These are phyloP conservation scores for Rutstroemia sp. DNA, from an alignment of 2,329 filamentous ascomycete genomes.

Conservation along the genomic window DNA sequence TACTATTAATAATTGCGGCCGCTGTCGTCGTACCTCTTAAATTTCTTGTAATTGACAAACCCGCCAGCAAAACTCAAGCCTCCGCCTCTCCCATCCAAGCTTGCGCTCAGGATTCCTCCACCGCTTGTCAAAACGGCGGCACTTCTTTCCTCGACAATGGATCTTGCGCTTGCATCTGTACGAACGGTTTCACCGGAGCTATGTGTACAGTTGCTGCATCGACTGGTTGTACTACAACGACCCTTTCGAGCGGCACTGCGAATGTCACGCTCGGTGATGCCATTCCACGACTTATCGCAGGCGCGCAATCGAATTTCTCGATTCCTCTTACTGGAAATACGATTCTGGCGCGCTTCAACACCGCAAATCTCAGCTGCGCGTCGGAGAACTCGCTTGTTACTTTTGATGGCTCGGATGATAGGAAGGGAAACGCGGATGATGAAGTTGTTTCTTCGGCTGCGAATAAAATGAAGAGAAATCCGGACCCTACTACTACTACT, in stretches of 20 bases:
- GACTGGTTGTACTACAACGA: conserved; percentile 47
- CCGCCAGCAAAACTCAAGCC: conserved; percentile 23
- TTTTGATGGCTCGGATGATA: conserved; percentile 51
- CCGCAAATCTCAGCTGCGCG: conserved; percentile 68
- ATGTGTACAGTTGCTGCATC: conserved; percentile 46
- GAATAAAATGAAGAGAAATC: neutral
- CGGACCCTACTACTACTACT: neutral
- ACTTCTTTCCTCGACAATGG: conserved; percentile 61
- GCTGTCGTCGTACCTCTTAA: conserved; percentile 74
- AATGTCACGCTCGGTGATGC: conserved; percentile 78
- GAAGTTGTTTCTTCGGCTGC: conserved; percentile 7
- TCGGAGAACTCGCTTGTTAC: conserved; percentile 83
- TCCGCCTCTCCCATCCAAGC: conserved; percentile 11
- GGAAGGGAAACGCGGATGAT: conserved; percentile 14
- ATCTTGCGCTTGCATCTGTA: conserved; percentile 79
- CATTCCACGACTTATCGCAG: conserved; percentile 65
- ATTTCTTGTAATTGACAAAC: conserved; percentile 52
- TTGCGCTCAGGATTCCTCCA: conserved; percentile 57
- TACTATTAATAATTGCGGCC: conserved; percentile 67
- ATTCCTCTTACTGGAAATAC: conserved; percentile 64
- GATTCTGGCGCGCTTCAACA: conserved; percentile 70
- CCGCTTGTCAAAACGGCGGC: conserved; percentile 64
- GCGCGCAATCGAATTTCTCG: conserved; percentile 60
- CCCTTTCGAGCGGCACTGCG: conserved; percentile 30
- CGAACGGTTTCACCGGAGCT: conserved; percentile 72